Evolutionary conservation across 2,329 filamentous ascomycete species (phyloP), one percentile per base, ranked within the genome.

Genomic region (Septoria petroselini): DNA sequence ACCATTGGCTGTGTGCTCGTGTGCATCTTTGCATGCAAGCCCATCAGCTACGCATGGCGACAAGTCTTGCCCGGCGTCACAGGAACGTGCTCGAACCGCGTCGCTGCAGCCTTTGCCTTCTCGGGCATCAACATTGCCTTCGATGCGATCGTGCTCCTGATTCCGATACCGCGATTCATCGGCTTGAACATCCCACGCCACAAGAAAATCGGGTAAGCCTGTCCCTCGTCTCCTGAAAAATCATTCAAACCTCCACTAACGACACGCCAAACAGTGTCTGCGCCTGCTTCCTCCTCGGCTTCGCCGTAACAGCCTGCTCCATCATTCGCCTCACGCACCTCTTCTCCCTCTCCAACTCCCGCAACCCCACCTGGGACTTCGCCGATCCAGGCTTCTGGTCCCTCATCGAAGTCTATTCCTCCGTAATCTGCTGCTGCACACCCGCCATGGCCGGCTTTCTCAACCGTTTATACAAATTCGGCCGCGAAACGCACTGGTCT

Each of bases 391-490:
- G 19, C 18, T 37, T 53, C 21, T 53, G 45, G 45, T 41, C 45
- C 9, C 37, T 49, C 21, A 44, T 45, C 18, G 50, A 53, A 45
- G 40, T 53, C 29, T 41, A 53, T 21, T 12, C 48, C 7, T 49
- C 33, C n/a, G 45, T 53, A 39, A 43, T 53, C 18, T 53, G 50
- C 35, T 53, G 50, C 45, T 53, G 50, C 21, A 38, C 42, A 19
- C 50, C 50, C 3, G 46, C 38, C 7, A 44, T 53, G 33, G 39
- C 40, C 9, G 40, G 40, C 11, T 42, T 42, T 15, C 40, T 42
- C 17, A n/a, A 30, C 27, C 40, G 40, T 6, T 25, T 42, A 21
- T 42, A 42, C 40, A 42, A 42, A 42, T 42, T 18, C 17, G 40
- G 40, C 1, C 29, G 30, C 40, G 40, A 42, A 3, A 29, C 15